Percentiles rank a stretch among this genome's conserved stretches.
Evolutionary conservation across 352 stramenopile species (phyloP).

Genomic region (Phytopythium delawarense): DNA sequence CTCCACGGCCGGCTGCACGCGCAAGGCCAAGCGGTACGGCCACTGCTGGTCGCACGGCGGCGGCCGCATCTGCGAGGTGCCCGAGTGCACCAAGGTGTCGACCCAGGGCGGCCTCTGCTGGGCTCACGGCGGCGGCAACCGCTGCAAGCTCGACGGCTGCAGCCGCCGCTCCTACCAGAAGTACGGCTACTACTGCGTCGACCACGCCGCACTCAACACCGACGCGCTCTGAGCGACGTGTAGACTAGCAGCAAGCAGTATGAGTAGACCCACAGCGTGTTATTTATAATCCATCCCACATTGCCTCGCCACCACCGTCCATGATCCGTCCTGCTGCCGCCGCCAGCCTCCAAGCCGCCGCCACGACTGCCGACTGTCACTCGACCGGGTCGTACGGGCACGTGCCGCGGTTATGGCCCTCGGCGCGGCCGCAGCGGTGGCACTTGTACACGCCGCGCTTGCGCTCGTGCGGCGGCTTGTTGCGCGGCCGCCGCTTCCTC

Average conservation of each 20-base stretch:
- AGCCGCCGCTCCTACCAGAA: constrained; percentile 61
- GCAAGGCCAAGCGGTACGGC: constrained; percentile 64
- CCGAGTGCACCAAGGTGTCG: constrained; percentile 55
- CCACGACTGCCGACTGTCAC: too few relatives aligned
- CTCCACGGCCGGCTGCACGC: constrained; percentile 41
- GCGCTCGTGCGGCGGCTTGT: constrained; percentile 22
- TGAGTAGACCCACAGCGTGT: too few relatives aligned
- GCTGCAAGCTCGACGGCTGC: constrained; percentile 47
- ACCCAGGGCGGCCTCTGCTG: constrained; percentile 64
- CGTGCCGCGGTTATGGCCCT: constrained; percentile 50
- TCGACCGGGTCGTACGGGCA: constrained; percentile 27
- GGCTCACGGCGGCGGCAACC: constrained; percentile 63
- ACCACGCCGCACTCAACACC: constrained; percentile 25
- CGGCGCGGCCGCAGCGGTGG: constrained; percentile 37
- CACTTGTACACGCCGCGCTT: constrained; percentile 54
- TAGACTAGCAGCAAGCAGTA: too few relatives aligned
- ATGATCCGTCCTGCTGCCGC: too few relatives aligned
- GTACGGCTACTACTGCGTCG: constrained; percentile 50
- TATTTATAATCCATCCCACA: too few relatives aligned
- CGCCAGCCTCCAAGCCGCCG: too few relatives aligned
- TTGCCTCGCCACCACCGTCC: too few relatives aligned
- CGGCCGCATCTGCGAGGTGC: constrained; percentile 51
- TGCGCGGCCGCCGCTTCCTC: constrained; percentile 33
- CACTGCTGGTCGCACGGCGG: constrained; percentile 71
- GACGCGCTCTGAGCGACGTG: not conserved